These are phyloP conservation scores for Taxillus chinensis DNA, from an alignment of 164 flowering plant species.

Conservation along the genomic window DNA sequence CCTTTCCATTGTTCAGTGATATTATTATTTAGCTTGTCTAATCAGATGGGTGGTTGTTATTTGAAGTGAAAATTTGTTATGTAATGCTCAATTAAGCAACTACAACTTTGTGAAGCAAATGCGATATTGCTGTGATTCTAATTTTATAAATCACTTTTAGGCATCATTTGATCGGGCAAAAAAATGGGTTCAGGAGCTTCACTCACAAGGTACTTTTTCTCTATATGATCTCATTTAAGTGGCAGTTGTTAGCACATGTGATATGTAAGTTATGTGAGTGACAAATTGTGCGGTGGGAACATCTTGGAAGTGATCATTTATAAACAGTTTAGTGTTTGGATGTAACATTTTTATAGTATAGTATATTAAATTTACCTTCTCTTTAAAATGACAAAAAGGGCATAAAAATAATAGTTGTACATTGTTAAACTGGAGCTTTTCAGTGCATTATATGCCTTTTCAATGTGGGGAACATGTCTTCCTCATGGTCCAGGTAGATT, in stretches of 20 bases:
- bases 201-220: slow-evolving; percentile 28
- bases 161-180: slow-evolving; percentile 45
- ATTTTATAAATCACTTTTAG: slow-evolving; percentile 8
- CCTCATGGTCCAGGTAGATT: too few species aligned
- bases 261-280: not conserved
- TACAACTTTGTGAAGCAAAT: not conserved
- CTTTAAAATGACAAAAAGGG: too few species aligned
- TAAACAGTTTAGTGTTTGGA: not conserved
- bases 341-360: too few species aligned
- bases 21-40: not conserved
- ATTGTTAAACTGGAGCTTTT: too few species aligned
- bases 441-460: too few species aligned
- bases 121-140: not conserved
- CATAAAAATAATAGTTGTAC: too few species aligned
- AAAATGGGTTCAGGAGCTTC: slow-evolving; percentile 52
- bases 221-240: not conserved
- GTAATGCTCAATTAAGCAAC: not conserved
- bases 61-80: not conserved
- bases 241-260: not conserved
- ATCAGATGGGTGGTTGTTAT: not conserved
- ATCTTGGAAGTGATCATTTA: not conserved
- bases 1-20: not conserved
- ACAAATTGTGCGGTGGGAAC: not conserved
- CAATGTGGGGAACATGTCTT: too few species aligned
- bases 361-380: too few species aligned